Evolutionary conservation across 192 early-diverging fungal genomes (phyloP), one percentile per base, ranked within the genome.

Genomic region (Paraglomus brasilianum): DNA sequence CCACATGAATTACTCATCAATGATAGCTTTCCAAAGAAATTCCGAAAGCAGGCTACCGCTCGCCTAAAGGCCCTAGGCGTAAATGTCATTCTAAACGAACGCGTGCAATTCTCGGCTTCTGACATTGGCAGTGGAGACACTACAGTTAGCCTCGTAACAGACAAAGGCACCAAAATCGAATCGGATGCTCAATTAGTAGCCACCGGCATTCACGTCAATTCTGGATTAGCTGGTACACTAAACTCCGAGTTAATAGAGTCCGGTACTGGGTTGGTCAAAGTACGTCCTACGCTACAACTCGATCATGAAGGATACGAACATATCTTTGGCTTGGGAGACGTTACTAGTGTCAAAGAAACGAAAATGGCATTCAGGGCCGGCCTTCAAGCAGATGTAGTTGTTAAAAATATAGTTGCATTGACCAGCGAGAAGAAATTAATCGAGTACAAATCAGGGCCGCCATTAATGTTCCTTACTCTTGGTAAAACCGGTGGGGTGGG

Each of bases 271-370:
- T 39, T 49, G 21, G 73, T 81, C 43, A 62, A 65, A 51, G 79
- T 81, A 13, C 75, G 67, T 19, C 43, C 79, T 40, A 81, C 77
- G 39, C 57, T 81, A 4, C 79, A 81, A 57, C 41, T 81, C 4
- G 72, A 75, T 14, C 70, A 80, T 63, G 70, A 56, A 41, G 49
- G 58, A 17, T 72, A 72, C 42, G 19, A 65, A 7, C 69, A 75
- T 53, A 78, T 81, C 39, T 81, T 81, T 71, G 77, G 74, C 21
- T 70, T 77, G 38, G 79, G 79, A 1, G 79, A 81, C 65, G 69
- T 81, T 6, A 78, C 77, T 14, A 81, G 78, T 70, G 71, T 81
- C 10, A 60, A 63, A 11, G 79, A 81, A 75, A 75, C 78, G 41
- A 81, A 81, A 49, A 74, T 77, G 8, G 79, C 71, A 14, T 81